A percentile compares a stretch with the other conserved stretches of the same genome.
Conservation (phyloP, 2,329 filamentous ascomycete species). For the Dothiorella sarmentorum region DNA sequence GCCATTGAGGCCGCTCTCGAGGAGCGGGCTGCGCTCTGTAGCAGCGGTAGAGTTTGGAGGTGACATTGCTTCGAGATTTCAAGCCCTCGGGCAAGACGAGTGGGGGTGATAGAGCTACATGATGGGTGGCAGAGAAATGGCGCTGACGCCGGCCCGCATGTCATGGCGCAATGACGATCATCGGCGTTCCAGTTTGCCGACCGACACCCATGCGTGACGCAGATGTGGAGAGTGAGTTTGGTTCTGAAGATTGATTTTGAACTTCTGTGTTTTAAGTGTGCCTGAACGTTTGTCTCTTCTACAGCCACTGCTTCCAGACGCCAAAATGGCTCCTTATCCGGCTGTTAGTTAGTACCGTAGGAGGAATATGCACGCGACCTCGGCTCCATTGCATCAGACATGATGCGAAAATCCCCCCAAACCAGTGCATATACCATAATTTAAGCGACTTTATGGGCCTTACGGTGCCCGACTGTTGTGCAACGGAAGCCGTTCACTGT, state of each 20-base stretch:
- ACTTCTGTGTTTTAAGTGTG: too few relatives aligned
- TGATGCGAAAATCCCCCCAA: too few relatives aligned
- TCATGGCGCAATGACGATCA: slow-evolving; percentile 2
- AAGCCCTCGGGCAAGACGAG: background rate
- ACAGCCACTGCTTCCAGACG: too few relatives aligned
- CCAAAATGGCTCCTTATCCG: too few relatives aligned
- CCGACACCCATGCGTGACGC: background rate
- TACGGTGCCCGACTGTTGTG: slow-evolving; percentile 4
- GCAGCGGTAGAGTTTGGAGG: background rate
- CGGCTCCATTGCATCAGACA: too few relatives aligned
- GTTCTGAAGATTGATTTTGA: too few relatives aligned
- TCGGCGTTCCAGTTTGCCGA: background rate
- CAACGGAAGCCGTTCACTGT: slow-evolving; percentile 13
- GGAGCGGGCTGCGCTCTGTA: slow-evolving; percentile 16
- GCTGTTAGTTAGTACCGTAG: too few relatives aligned
- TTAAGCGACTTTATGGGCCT: too few relatives aligned
- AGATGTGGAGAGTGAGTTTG: too few relatives aligned
- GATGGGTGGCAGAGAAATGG: background rate
- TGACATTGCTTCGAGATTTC: background rate
- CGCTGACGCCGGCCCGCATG: background rate
- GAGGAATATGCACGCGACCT: too few relatives aligned
- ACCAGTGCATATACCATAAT: too few relatives aligned
- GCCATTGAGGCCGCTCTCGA: slow-evolving; percentile 8
- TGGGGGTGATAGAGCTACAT: background rate
- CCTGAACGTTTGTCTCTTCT: too few relatives aligned